phyloP scores from a whole-genome alignment of 1,139 yeast species.

The Yamadazyma friedrichii region DNA sequence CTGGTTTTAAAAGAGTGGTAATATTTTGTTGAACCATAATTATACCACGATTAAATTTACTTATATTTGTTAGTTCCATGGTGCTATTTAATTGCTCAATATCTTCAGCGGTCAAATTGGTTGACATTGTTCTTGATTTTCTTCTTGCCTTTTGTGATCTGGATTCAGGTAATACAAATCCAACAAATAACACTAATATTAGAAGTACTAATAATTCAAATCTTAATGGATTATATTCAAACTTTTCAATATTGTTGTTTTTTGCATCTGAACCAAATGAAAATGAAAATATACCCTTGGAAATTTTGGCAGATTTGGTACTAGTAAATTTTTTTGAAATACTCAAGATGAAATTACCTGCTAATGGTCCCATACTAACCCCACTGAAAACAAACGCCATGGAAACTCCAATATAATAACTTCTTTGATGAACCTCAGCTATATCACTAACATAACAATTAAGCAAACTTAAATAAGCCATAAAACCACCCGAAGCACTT shows the following conservation, averaged over 20 bases:
- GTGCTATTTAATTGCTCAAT: neutral
- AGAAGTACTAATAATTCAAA: slow-evolving; percentile 26
- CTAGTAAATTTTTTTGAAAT: slow-evolving; percentile 15
- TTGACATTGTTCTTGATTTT: slow-evolving; percentile 42
- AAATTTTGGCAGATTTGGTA: neutral
- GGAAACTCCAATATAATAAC: slow-evolving; percentile 52
- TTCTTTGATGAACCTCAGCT: slow-evolving; percentile 53
- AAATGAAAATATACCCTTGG: neutral
- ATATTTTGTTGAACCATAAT: neutral
- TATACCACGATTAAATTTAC: neutral
- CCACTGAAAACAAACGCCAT: slow-evolving; percentile 59
- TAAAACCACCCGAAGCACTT: slow-evolving; percentile 54
- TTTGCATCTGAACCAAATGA: neutral
- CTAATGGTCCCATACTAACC: slow-evolving; percentile 61
- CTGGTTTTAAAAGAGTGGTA: slow-evolving; percentile 39
- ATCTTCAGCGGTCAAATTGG: slow-evolving; percentile 2
- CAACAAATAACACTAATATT: slow-evolving; percentile 26
- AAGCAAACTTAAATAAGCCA: slow-evolving; percentile 47
- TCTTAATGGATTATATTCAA: slow-evolving; percentile 30
- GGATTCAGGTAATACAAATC: slow-evolving; percentile 57
- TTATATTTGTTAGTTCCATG: too few relatives aligned
- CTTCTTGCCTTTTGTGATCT: slow-evolving; percentile 44
- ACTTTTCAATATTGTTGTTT: slow-evolving; percentile 12
- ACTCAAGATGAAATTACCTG: slow-evolving; percentile 41
- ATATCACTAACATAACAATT: slow-evolving; percentile 66